Evolutionary conservation across 129 eudicot species (phyloP), one percentile per base, ranked within the genome.

Genomic region (Calendula officinalis): DNA sequence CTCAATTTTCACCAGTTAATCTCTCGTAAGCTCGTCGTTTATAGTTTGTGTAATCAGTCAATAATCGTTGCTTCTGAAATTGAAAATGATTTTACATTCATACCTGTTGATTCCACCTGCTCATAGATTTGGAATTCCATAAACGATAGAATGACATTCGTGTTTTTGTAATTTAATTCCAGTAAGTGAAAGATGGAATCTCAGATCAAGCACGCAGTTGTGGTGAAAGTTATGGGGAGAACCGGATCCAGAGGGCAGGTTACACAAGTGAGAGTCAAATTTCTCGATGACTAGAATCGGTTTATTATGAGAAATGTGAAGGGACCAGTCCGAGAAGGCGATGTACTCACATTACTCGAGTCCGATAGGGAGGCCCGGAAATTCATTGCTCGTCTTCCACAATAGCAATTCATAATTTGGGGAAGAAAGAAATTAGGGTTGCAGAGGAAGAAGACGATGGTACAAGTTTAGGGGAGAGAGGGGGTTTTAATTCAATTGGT

Each of bases 301-400:
- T 77, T 71, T 7, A 77, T 77, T 52, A 77, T 77, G 78, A 77
- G 82, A 33, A 77, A 77, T 34, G 82, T 77, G n/a, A 77, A 77
- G 16, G 82, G 82, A 39, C 82, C 82, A 0, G 70, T 71, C n/a
- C 39, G 82, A 44, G 78, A 77, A 39, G 82, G 82, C 32, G 82
- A 77, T 60, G 66, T 66, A 60, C 75, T 77, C 42, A 77, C 75
- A 1, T 64, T 77, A 41, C 78, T 71, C 8, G 82, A 66, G 67
- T 77, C 82, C 0, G 82, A 77, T 70, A 77, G 82, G 61, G 82
- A 77, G 45, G 82, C 82, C 22, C 58, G 77, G 56, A 77, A n/a
- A n/a, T n/a, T n/a, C n/a, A n/a, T n/a, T n/a, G n/a, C n/a, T n/a
- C n/a, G n/a, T n/a, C n/a, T n/a, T n/a, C n/a, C n/a, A n/a, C n/a